Evolutionary conservation across 164 flowering plant genomes (phyloP), one percentile per base, ranked within the genome.

Genomic region (Magnolia sinica): DNA sequence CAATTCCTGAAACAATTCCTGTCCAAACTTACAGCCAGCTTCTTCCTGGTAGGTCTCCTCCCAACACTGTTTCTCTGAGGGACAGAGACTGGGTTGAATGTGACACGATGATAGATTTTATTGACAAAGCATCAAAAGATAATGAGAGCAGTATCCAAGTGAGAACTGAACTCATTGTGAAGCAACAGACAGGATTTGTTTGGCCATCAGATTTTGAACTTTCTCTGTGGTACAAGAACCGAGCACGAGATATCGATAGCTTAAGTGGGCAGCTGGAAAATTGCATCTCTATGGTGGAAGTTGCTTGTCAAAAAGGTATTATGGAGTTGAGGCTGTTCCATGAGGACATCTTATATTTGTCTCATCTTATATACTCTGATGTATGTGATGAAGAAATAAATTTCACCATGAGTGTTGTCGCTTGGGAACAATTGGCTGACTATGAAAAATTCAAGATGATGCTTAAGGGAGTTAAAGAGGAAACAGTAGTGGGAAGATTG

Each of bases 81-180:
- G 92, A 91, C 63, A 87, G 87, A 75, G 99, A 96, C 84, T 96
- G 99, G 99, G 97, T 94, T 84, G 99, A 96, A 84, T 88, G 95
- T 84, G 87, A 87, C 73, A 81, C 81, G 78, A 92, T 89, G 92
- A 82, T 85, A 24, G 78, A 16, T 51, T 88, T 74, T 81, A 79
- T 94, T n/a, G 78, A 82, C 4, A 77, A 52, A 23, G 73, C 81
- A 68, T 81, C 88, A 59, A 79, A 82, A 76, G 70, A 82, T 80
- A 71, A 80, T 65, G 85, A 76, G 76, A 83, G 76, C 69, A 64
- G 61, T 73, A 72, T 79, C 45, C 87, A 84, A 29, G 70, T 87
- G 61, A 86, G 82, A 83, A 96, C 99, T 63, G 99, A 96, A 82
- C 86, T 88, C 45, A 83, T 96, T 66, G 70, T 91, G 58, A 89